Percentiles rank a stretch among this genome's conserved stretches.
phyloP scores from a whole-genome alignment of 1,139 yeast species.

The Hemisphaericaspora lyxosophila region DNA sequence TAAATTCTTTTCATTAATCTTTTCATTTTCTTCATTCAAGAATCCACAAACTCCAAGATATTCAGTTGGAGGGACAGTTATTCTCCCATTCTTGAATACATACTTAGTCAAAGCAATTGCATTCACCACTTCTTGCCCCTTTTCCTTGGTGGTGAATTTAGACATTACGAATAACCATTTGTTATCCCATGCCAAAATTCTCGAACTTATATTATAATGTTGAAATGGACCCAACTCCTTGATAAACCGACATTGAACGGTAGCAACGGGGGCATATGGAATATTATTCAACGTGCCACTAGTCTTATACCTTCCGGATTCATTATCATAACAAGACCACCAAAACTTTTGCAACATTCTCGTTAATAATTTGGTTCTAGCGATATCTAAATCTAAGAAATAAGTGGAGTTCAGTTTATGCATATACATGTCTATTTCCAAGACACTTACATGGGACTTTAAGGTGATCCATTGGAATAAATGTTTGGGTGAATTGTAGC shows the following conservation, averaged over 20 bases:
- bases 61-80: conserved; percentile 66
- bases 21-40: conserved; percentile 50
- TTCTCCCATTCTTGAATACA: conserved; percentile 72
- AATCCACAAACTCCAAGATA: conserved; percentile 59
- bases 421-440: conserved; percentile 81
- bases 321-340: conserved; percentile 40
- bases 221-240: conserved; percentile 72
- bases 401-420: conserved; percentile 90
- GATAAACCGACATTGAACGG: conserved; percentile 65
- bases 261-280: conserved; percentile 80
- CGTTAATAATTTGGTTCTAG: conserved; percentile 65
- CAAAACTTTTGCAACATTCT: conserved; percentile 54
- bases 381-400: conserved; percentile 78
- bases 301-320: conserved; percentile 31
- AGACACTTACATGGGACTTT: conserved; percentile 63
- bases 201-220: conserved; percentile 53
- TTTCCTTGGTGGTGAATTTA: conserved; percentile 49
- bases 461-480: conserved; percentile 48
- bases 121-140: conserved; percentile 40
- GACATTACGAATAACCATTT: conserved; percentile 81
- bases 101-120: conserved; percentile 75
- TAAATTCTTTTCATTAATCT: conserved; percentile 33
- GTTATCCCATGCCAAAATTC: conserved; percentile 79
- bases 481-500: conserved; percentile 25
- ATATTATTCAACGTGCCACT: conserved; percentile 26